A percentile compares a stretch with the other conserved stretches of the same genome.
phyloP scores from a whole-genome alignment of 768 basidiomycete species.

The Pisolithus orientalis region DNA sequence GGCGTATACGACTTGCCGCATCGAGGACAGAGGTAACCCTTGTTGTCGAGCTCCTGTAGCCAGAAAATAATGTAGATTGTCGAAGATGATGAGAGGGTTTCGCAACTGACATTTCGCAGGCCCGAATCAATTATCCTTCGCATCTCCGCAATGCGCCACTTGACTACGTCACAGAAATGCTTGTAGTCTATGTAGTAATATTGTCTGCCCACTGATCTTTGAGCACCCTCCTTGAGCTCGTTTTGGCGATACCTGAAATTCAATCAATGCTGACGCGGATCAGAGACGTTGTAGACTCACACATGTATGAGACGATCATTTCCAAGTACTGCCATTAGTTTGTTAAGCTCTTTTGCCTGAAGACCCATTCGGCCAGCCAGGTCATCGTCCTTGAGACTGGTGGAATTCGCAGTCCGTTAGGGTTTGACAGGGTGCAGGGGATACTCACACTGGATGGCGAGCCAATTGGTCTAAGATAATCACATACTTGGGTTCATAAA shows the following conservation, averaged over 20 bases:
- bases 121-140: conserved; percentile 82
- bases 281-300: conserved; percentile 37
- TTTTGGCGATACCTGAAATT: conserved; percentile 77
- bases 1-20: conserved; percentile 82
- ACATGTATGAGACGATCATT: conserved; percentile 74
- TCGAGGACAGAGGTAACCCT: conserved; percentile 93
- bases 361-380: conserved; percentile 86
- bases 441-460: conserved; percentile 90
- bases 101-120: conserved; percentile 68
- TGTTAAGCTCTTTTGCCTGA: conserved; percentile 85
- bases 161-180: conserved; percentile 94
- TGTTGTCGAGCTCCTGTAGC: conserved; percentile 85
- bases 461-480: conserved; percentile 93
- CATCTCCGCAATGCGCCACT: conserved; percentile 96
- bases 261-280: conserved; percentile 1
- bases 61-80: not conserved
- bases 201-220: conserved; percentile 79
- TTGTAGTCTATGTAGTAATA: conserved; percentile 98
- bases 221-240: conserved; percentile 85
- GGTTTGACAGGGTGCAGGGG: conserved; percentile 13
- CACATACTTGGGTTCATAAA: conserved; percentile 90
- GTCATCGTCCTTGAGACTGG: conserved; percentile 89
- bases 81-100: not conserved
- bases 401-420: conserved; percentile 13
- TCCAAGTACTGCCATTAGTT: conserved; percentile 76